These are phyloP conservation scores for Brettanomyces bruxellensis DNA, from an alignment of 805 yeast species.

Conservation along the genomic window DNA sequence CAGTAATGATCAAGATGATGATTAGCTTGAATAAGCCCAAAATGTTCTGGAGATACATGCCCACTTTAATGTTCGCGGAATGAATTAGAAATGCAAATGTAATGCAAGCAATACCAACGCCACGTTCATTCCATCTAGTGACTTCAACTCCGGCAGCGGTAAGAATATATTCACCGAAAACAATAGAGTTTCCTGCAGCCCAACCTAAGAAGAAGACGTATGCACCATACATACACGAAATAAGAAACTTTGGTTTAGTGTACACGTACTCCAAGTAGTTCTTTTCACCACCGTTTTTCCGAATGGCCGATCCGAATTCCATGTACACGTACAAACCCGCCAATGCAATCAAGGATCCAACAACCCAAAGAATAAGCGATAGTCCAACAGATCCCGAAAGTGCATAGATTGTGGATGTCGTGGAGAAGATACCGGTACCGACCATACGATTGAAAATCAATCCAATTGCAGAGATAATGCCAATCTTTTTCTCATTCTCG, in stretches of 20 bases:
- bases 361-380: slow-evolving; percentile 62
- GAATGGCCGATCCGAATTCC: slow-evolving; percentile 50
- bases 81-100: slow-evolving; percentile 64
- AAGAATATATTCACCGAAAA: slow-evolving; percentile 68
- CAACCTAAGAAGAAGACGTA: slow-evolving; percentile 72
- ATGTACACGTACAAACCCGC: slow-evolving; percentile 61
- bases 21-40: slow-evolving; percentile 67
- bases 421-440: slow-evolving; percentile 67
- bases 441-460: slow-evolving; percentile 60
- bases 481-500: slow-evolving; percentile 32
- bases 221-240: slow-evolving; percentile 33
- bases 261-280: slow-evolving; percentile 68
- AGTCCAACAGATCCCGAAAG: slow-evolving; percentile 66
- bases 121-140: slow-evolving; percentile 74
- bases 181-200: slow-evolving; percentile 81
- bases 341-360: slow-evolving; percentile 61
- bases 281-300: slow-evolving; percentile 77
- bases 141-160: slow-evolving; percentile 63
- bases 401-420: slow-evolving; percentile 53
- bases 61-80: slow-evolving; percentile 50
- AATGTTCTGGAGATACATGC: slow-evolving; percentile 54
- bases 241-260: slow-evolving; percentile 48
- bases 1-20: slow-evolving; percentile 56
- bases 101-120: slow-evolving; percentile 65
- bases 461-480: slow-evolving; percentile 35